Conservation (phyloP, 2,329 filamentous ascomycete species). For the Neodidymelliopsis sp. region DNA sequence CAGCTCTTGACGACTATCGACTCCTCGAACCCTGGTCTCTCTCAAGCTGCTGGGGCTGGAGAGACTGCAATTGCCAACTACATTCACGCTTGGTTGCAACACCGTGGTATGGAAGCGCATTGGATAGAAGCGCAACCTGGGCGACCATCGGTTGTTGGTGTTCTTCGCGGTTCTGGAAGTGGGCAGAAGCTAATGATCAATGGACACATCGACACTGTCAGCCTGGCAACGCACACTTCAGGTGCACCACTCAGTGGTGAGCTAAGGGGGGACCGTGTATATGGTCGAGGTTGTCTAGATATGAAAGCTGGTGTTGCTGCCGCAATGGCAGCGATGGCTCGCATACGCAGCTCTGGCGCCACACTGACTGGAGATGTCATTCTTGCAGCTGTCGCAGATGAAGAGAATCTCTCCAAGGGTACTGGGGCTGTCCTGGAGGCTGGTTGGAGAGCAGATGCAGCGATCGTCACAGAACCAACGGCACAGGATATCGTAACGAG, state of each 20-base stretch:
- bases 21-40: conserved; percentile 58
- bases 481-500: conserved; percentile 52
- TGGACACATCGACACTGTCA: conserved; percentile 63
- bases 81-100: conserved; percentile 56
- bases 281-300: conserved; percentile 57
- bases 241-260: conserved; percentile 56
- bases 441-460: conserved; percentile 62
- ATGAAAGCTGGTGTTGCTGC: conserved; percentile 63
- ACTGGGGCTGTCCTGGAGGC: conserved; percentile 60
- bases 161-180: conserved; percentile 56
- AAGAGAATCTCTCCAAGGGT: conserved; percentile 60
- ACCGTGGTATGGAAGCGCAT: conserved; percentile 60
- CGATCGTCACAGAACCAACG: conserved; percentile 60
- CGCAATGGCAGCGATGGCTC: conserved; percentile 51
- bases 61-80: conserved; percentile 54
- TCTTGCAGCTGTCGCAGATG: conserved; percentile 62
- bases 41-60: conserved; percentile 50
- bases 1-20: conserved; percentile 58
- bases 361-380: conserved; percentile 59
- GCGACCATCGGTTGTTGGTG: conserved; percentile 60
- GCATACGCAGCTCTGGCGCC: conserved; percentile 31
- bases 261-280: conserved; percentile 16
- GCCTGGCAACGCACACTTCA: conserved; percentile 54
- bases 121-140: conserved; percentile 57
- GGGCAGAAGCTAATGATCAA: conserved; percentile 62